A percentile compares a stretch with the other conserved stretches of the same genome.
phyloP scores from a whole-genome alignment of 352 stramenopile genomes.

The Phytophthora podocarpi region DNA sequence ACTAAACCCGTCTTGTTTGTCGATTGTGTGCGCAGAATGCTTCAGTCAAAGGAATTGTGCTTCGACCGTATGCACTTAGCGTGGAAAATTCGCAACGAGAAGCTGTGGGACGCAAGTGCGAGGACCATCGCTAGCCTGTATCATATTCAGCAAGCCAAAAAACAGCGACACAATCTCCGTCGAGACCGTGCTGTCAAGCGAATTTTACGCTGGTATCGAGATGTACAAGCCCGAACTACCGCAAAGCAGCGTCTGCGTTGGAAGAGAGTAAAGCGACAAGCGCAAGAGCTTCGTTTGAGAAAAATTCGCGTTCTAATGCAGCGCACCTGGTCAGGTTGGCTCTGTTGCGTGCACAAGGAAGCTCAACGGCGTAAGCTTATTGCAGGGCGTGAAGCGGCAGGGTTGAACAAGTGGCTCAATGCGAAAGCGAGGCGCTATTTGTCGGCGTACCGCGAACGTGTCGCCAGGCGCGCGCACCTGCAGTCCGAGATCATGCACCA shows the following conservation, averaged over 20 bases:
- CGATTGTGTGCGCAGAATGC: conserved; percentile 12
- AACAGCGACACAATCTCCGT: conserved; percentile 19
- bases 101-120: conserved; percentile 24
- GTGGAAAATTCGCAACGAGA: conserved; percentile 22
- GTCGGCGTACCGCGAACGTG: conserved; percentile 5
- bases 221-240: conserved; percentile 17
- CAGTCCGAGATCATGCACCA: neutral
- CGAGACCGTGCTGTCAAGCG: conserved; percentile 27
- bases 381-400: conserved; percentile 4
- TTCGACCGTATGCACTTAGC: conserved; percentile 49
- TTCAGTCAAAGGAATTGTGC: conserved; percentile 44
- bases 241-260: conserved; percentile 37
- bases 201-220: conserved; percentile 34
- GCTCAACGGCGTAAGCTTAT: conserved; percentile 8
- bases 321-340: conserved; percentile 6
- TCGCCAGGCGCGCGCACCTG: neutral
- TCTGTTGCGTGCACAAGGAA: conserved; percentile 1
- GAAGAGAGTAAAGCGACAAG: conserved; percentile 14
- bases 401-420: conserved; percentile 6
- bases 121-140: conserved; percentile 34
- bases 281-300: conserved; percentile 11
- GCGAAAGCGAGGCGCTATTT: conserved; percentile 8
- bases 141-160: conserved; percentile 41
- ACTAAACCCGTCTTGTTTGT: too few relatives aligned
- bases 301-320: conserved; percentile 2